A percentile compares a stretch with the other conserved stretches of the same genome.
Evolutionary conservation across 1,139 yeast genomes (phyloP).

Genomic region (Geotrichum candidum): DNA sequence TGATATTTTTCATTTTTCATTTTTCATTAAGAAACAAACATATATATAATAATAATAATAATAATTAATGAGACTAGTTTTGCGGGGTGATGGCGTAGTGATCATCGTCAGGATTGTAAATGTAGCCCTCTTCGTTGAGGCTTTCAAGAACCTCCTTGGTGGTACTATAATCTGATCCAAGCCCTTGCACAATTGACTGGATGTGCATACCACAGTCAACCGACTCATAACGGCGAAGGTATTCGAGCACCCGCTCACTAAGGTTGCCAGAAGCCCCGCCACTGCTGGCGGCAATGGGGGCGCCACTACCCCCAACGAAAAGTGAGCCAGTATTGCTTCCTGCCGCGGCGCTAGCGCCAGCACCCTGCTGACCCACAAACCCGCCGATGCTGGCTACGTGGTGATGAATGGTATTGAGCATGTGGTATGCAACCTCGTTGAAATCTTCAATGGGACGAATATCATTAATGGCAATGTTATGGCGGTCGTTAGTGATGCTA

Average conservation of each 20-base stretch:
- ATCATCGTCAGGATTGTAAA: constrained; percentile 10
- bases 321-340: neutral
- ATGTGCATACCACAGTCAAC: constrained; percentile 7
- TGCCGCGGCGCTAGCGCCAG: neutral
- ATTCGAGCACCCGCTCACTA: constrained; percentile 7
- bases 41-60: neutral
- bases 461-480: constrained; percentile 4
- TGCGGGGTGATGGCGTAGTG: constrained; percentile 11
- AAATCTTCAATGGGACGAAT: constrained; percentile 1
- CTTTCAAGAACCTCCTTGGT: neutral
- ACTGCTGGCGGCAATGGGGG: neutral
- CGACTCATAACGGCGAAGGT: neutral
- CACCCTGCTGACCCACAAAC: neutral
- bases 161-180: constrained; percentile 1
- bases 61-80: neutral
- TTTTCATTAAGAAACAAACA: neutral
- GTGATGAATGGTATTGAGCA: constrained; percentile 5
- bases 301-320: neutral
- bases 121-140: constrained; percentile 1
- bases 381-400: constrained; percentile 8
- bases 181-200: constrained; percentile 6
- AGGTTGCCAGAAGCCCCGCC: neutral
- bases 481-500: neutral
- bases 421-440: constrained; percentile 11
- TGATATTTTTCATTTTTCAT: neutral